Percentiles rank a stretch among this genome's conserved stretches.
phyloP scores from a whole-genome alignment of 306 rosid genomes.

The Arachis stenosperma region DNA sequence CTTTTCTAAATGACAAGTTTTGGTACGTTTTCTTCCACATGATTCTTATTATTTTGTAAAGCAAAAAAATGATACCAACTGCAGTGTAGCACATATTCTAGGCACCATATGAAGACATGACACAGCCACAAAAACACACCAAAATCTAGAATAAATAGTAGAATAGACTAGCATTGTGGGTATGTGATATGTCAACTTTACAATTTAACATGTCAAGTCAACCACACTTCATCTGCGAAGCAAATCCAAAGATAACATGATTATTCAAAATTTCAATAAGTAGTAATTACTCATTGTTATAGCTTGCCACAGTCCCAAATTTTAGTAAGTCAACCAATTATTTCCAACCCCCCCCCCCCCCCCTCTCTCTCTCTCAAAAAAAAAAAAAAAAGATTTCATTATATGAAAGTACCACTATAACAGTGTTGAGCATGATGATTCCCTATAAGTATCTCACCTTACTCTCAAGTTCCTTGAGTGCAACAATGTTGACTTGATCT shows the following conservation, averaged over 20 bases:
- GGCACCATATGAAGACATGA: conserved; percentile 9
- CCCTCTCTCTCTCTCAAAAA: no score
- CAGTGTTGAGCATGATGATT: not conserved
- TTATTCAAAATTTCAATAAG: conserved; percentile 27
- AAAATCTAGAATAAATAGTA: conserved; percentile 16
- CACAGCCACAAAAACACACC: conserved; percentile 7
- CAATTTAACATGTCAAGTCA: conserved; percentile 25
- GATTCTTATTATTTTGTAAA: conserved; percentile 6
- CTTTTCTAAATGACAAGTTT: conserved; percentile 3
- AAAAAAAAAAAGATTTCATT: not conserved
- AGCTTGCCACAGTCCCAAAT: not conserved
- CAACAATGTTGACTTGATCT: conserved; percentile 54
- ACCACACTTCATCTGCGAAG: conserved; percentile 13
- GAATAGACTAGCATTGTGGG: not conserved
- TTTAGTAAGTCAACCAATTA: not conserved
- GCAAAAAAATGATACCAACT: conserved; percentile 14
- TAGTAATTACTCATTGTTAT: conserved; percentile 4
- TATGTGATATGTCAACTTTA: conserved; percentile 17
- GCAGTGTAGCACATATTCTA: not conserved
- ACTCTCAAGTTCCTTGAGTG: conserved; percentile 59
- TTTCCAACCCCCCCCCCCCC: not conserved
- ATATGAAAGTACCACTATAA: not conserved
- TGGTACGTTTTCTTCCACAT: not conserved
- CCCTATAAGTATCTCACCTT: conserved; percentile 55
- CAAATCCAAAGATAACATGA: conserved; percentile 1